Base-by-base conservation (phyloP, 2,329 filamentous ascomycete species). In the Phialophora chinensis region DNA sequence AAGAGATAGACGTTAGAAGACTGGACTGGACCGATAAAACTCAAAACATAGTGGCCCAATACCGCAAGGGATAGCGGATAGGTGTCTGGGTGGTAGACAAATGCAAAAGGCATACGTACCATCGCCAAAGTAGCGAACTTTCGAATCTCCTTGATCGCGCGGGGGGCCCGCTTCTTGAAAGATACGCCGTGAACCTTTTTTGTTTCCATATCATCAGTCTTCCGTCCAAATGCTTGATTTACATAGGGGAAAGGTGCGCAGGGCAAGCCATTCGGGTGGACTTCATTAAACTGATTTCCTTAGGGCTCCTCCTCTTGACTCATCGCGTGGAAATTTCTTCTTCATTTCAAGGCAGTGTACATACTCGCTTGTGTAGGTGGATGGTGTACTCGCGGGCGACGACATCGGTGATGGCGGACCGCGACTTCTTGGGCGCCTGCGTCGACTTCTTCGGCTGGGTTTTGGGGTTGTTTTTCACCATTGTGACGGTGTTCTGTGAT, bases 371-470 rank as follows among this genome's bases (percentile, higher is more conserved):
- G 92, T 99, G 95, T 78, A 99, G 87, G 89, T 99, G 94, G 87
- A 99, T 98, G 84, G 95, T 99, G 90, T 99, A 99, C 88, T 99
- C 96, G 88, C 95, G 92, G 79, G 95, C 90, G 83, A 99, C 94
- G 81, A 99, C 96, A 85, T 99, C 94, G 84, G 92, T 90, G 84
- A 99, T 97, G 86, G 96, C 96, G 84, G 92, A 97, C 82, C 93
- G 92, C 76, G 82, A 77, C 85, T 90, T 91, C 86, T 90, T 90
- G 77, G 83, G 85, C 88, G 90, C 81, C 78, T 78, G 75, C 74
- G 81, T 79, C 79, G 84, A 87, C 77, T 88, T 89, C 88, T 90
- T 90, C 80, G 85, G 84, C 87, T 80, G 73, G 74, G 69, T 73
- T 54, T 68, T 69, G 64, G 70, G 68, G 64, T 73, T 73, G 66